Evolutionary conservation across 495 filamentous ascomycete species (phyloP).

Genomic region (Delitschia confertaspora): DNA sequence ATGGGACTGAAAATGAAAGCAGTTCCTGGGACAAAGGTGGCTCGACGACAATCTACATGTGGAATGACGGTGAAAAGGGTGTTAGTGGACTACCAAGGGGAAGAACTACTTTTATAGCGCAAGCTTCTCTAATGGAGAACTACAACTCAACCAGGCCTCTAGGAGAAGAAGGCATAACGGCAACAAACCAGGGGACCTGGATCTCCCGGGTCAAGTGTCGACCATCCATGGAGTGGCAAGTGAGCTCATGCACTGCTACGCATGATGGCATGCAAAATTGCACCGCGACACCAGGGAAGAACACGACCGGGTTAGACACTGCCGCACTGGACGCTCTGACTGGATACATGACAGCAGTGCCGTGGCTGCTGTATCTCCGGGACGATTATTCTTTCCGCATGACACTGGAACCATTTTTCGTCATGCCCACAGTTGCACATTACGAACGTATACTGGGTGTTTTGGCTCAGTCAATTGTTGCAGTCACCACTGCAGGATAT

Average conservation of each 20-base stretch:
- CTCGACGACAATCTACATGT: constrained; percentile 5
- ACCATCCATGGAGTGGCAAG: constrained; percentile 4
- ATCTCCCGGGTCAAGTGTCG: constrained; percentile 11
- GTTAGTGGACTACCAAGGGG: constrained; percentile 5
- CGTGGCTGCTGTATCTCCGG: constrained; percentile 7
- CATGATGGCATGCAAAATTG: constrained; percentile 6
- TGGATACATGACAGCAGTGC: constrained; percentile 9
- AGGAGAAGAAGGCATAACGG: constrained; percentile 2
- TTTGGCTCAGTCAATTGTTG: constrained; percentile 2
- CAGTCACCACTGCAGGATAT: constrained; percentile 6
- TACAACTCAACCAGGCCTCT: neutral
- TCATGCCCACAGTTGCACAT: constrained; percentile 8
- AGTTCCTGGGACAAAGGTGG: too few species aligned
- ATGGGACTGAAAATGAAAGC: constrained; percentile 2
- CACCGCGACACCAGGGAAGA: neutral
- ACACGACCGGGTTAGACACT: constrained; percentile 9
- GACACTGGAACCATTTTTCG: constrained; percentile 10
- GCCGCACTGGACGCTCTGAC: constrained; percentile 5
- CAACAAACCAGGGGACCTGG: neutral
- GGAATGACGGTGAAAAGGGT: constrained; percentile 1
- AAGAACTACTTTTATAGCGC: constrained; percentile 6
- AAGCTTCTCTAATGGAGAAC: constrained; percentile 1
- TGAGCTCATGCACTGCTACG: constrained; percentile 5
- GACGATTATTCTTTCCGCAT: constrained; percentile 9
- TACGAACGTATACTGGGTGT: constrained; percentile 8